Conservation (phyloP, 768 basidiomycete genomes). For the Strobilomyces dryophilus region DNA sequence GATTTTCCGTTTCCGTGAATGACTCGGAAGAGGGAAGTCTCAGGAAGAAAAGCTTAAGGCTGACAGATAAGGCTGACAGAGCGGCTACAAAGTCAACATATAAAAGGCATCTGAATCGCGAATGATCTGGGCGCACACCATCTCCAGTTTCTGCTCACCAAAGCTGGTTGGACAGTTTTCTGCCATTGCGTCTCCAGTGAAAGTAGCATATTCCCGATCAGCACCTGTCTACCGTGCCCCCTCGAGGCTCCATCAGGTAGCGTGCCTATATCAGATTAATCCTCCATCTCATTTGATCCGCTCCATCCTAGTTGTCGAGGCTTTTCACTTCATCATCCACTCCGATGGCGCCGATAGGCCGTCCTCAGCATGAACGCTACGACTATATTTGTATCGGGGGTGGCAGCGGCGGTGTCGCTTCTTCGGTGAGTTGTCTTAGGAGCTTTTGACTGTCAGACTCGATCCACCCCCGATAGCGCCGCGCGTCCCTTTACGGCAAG, state of each 20-base stretch:
- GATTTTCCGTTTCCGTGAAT: too few species aligned
- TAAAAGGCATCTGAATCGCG: slow-evolving; percentile 12
- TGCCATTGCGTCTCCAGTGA: slow-evolving; percentile 9
- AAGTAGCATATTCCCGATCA: slow-evolving; percentile 6
- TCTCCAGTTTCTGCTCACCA: slow-evolving; percentile 4
- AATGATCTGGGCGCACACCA: slow-evolving; percentile 8
- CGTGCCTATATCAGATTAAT: neutral
- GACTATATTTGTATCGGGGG: slow-evolving; percentile 90
- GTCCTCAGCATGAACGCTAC: slow-evolving; percentile 61
- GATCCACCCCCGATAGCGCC: slow-evolving; percentile 49
- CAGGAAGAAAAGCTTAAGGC: too few species aligned
- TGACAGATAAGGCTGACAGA: too few species aligned
- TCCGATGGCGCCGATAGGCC: slow-evolving; percentile 72
- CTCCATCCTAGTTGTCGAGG: slow-evolving; percentile 41
- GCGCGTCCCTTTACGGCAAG: slow-evolving; percentile 88
- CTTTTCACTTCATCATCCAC: slow-evolving; percentile 36
- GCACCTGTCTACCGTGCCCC: slow-evolving; percentile 6
- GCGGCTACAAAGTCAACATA: neutral
- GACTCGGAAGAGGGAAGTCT: too few species aligned
- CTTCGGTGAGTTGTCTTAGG: slow-evolving; percentile 56
- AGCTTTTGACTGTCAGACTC: neutral
- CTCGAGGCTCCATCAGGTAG: slow-evolving; percentile 26
- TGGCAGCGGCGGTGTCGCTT: slow-evolving; percentile 89
- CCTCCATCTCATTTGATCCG: neutral
- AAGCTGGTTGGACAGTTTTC: slow-evolving; percentile 9